Percentiles rank a stretch among this genome's conserved stretches.
phyloP scores from a whole-genome alignment of 805 yeast species.

The Ogataea polymorpha region DNA sequence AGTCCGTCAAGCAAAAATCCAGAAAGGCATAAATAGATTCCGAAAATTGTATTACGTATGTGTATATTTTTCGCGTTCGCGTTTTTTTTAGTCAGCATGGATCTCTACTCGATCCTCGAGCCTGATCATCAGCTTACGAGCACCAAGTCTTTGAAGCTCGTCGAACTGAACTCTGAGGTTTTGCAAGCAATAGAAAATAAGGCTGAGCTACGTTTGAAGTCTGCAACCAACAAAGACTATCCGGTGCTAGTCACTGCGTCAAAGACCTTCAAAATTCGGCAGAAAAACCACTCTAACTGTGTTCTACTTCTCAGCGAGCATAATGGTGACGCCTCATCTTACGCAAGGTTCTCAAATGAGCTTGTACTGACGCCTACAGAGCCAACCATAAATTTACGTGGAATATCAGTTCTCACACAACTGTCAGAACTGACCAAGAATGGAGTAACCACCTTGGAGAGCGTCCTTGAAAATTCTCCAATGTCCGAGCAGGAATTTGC shows the following conservation, averaged over 20 bases:
- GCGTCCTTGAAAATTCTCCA: slow-evolving; percentile 14
- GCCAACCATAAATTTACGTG: slow-evolving; percentile 10
- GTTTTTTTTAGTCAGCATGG: slow-evolving; percentile 20
- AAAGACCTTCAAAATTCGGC: slow-evolving; percentile 64
- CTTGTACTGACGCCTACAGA: slow-evolving; percentile 11
- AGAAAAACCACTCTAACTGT: slow-evolving; percentile 85
- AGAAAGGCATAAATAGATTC: slow-evolving; percentile 28
- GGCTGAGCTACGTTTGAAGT: slow-evolving; percentile 19
- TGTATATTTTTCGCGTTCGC: slow-evolving; percentile 2
- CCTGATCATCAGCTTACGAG: slow-evolving; percentile 19
- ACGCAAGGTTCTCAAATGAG: slow-evolving; percentile 15
- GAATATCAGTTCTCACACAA: slow-evolving; percentile 12
- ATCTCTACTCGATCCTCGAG: slow-evolving; percentile 25
- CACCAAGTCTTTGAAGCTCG: slow-evolving; percentile 38
- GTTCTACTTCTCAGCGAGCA: slow-evolving; percentile 46
- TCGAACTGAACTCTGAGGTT: slow-evolving; percentile 53
- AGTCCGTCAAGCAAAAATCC: slow-evolving; percentile 24
- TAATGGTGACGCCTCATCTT: slow-evolving; percentile 3
- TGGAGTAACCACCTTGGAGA: slow-evolving; percentile 1
- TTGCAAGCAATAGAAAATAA: slow-evolving; percentile 34
- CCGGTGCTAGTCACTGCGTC: slow-evolving; percentile 60
- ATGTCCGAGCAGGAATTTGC: slow-evolving; percentile 10
- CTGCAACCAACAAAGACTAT: slow-evolving; percentile 20
- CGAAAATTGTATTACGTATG: not conserved
- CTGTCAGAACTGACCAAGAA: slow-evolving; percentile 1